Percentiles rank a stretch among this genome's conserved stretches.
Evolutionary conservation across 164 flowering plant species (phyloP).

Genomic region (Protea cynaroides): DNA sequence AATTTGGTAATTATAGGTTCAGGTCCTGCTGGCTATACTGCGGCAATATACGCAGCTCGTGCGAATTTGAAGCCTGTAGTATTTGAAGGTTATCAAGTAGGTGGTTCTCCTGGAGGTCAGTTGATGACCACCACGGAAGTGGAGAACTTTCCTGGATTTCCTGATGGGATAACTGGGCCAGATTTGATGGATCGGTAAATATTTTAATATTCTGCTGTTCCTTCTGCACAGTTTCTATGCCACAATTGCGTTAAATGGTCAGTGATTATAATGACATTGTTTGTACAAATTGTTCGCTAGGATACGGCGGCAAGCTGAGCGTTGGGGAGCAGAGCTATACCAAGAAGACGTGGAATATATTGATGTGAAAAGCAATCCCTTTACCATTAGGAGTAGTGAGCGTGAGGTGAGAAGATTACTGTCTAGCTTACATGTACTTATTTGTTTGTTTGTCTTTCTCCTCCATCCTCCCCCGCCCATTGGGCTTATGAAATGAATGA

Average conservation of each 20-base stretch:
- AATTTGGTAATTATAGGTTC: slow-evolving; percentile 94
- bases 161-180: slow-evolving; percentile 96
- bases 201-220: not conserved
- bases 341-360: slow-evolving; percentile 92
- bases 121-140: slow-evolving; percentile 98
- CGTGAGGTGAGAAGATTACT: slow-evolving; percentile 61
- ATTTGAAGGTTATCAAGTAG: slow-evolving; percentile 89
- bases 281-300: slow-evolving; percentile 25
- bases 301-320: slow-evolving; percentile 90
- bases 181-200: slow-evolving; percentile 93
- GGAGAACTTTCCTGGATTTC: slow-evolving; percentile 97
- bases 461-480: too few species aligned
- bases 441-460: too few species aligned
- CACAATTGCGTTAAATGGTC: not conserved
- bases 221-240: not conserved
- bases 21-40: slow-evolving; percentile 97
- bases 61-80: slow-evolving; percentile 97
- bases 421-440: too few species aligned
- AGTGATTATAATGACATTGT: not conserved
- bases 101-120: slow-evolving; percentile 97
- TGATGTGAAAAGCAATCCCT: slow-evolving; percentile 72
- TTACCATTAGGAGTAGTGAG: slow-evolving; percentile 77
- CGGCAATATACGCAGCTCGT: slow-evolving; percentile 94
- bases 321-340: slow-evolving; percentile 90
- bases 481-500: too few species aligned